Conservation (phyloP, 2,329 filamentous ascomycete species). For the Alternaria sp. region DNA sequence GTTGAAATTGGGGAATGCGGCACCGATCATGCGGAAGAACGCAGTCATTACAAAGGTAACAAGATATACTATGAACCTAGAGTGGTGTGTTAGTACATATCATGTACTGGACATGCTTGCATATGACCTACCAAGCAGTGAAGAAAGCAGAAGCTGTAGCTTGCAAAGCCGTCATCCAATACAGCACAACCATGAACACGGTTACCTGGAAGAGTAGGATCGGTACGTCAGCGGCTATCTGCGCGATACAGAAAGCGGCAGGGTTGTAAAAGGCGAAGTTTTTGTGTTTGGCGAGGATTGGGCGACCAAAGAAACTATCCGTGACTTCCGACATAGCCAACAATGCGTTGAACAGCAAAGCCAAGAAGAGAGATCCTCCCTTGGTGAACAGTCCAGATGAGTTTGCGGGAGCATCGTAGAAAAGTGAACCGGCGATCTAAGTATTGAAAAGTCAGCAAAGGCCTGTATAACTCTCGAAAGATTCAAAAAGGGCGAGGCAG, state of each 20-base stretch:
- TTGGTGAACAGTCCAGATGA: slow-evolving; percentile 70
- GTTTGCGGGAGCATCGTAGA: slow-evolving; percentile 68
- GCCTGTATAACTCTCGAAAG: not conserved
- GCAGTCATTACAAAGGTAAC: slow-evolving; percentile 74
- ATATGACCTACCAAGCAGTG: slow-evolving; percentile 77
- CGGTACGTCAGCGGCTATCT: slow-evolving; percentile 68
- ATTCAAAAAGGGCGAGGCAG: not conserved
- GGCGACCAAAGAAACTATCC: slow-evolving; percentile 65
- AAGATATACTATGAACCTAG: slow-evolving; percentile 21
- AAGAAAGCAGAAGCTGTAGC: slow-evolving; percentile 79
- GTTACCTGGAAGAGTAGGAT: slow-evolving; percentile 67
- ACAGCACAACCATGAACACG: slow-evolving; percentile 69
- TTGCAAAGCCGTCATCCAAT: slow-evolving; percentile 83
- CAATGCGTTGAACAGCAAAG: slow-evolving; percentile 69
- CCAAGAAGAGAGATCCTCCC: slow-evolving; percentile 69
- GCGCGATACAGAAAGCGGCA: slow-evolving; percentile 75
- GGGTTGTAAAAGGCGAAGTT: slow-evolving; percentile 91
- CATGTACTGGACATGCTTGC: slow-evolving; percentile 58
- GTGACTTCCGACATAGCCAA: slow-evolving; percentile 72
- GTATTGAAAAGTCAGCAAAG: not conserved
- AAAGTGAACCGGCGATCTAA: slow-evolving; percentile 70
- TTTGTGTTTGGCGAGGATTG: slow-evolving; percentile 86
- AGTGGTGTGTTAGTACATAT: not conserved
- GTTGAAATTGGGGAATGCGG: slow-evolving; percentile 68
- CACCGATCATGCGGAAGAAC: slow-evolving; percentile 79